Base-by-base conservation (phyloP, 352 stramenopile species). In the Pythium periplocum region DNA sequence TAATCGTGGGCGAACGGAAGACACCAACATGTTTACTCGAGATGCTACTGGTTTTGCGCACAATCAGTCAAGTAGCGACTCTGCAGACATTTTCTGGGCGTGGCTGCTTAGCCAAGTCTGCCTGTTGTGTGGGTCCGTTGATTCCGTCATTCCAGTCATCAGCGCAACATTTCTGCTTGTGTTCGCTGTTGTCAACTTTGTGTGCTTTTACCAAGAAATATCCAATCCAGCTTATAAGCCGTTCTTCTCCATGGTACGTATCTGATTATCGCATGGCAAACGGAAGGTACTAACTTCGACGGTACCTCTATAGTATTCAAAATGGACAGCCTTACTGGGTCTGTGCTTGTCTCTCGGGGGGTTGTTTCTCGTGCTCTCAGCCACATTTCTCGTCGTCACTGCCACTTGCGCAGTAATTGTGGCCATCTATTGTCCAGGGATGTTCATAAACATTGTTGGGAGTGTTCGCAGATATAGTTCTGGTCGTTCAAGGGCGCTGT, bases 171-270 rank as follows among this genome's bases (percentile, higher is more conserved):
- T 80, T 37, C 54, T 84, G 6, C 68, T 84, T 32, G 61, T 62
- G 6, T 84, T 84, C 49, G 66, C 63, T 11, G 59, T 71, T 30
- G 50, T 83, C 36, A 84, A 84, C 49, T 81, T 81, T 34, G 62
- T 66, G 6, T 84, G 73, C 49, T 81, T 84, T 35, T 78, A 75
- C 34, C 66, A 79, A 32, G 71, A 78, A 11, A 68, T 84, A 43
- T 63, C 72, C 6, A 75, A 68, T 4, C 49, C 61, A 17, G 59
- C 48, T 0, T 84, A 79, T 49, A 54, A 39, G 0, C 70, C 73
- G 1, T 68, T 61, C 5, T 81, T 81, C 34, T 61, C 63, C 12
- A 69, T 83, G 68, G 73, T 80, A 61, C n/a, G 61, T 60, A 8
- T 1, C 6, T 7, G 8, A 10, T 45, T 42, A 48, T 31, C 43